These are phyloP conservation scores for Xylaria curta DNA, from an alignment of 495 filamentous ascomycete genomes.

Conservation along the genomic window DNA sequence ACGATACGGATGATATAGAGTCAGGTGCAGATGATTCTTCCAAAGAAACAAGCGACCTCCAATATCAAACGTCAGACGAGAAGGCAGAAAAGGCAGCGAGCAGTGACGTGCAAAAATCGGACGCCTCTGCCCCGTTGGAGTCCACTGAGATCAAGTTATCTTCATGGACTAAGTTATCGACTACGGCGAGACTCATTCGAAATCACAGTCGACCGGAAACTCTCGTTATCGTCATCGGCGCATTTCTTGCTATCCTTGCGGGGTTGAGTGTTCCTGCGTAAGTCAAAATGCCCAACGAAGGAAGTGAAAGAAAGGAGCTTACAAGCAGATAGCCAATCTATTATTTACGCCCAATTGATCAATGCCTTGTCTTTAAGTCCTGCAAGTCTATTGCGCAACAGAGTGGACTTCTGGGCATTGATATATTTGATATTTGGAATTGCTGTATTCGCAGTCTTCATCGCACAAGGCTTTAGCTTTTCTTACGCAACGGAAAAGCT, in stretches of 20 bases:
- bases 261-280: neutral
- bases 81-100: neutral
- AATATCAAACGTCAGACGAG: neutral
- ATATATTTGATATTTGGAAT: neutral
- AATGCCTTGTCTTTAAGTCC: neutral
- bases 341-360: conserved; percentile 3
- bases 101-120: neutral
- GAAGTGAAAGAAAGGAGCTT: neutral
- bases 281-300: neutral
- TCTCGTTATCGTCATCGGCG: neutral
- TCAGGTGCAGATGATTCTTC: neutral
- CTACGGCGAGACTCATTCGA: conserved; percentile 4
- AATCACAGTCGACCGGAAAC: neutral
- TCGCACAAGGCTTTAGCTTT: neutral
- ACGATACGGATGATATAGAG: neutral
- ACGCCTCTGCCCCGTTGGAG: neutral
- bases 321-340: neutral
- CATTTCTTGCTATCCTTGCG: neutral
- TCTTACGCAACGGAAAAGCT: neutral
- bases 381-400: neutral
- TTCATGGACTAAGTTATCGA: neutral
- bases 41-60: neutral
- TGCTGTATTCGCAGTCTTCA: conserved; percentile 1
- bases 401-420: conserved; percentile 3
- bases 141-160: neutral